Conservation (phyloP, 2,329 filamentous ascomycete species). For the Fusarium subglutinans region DNA sequence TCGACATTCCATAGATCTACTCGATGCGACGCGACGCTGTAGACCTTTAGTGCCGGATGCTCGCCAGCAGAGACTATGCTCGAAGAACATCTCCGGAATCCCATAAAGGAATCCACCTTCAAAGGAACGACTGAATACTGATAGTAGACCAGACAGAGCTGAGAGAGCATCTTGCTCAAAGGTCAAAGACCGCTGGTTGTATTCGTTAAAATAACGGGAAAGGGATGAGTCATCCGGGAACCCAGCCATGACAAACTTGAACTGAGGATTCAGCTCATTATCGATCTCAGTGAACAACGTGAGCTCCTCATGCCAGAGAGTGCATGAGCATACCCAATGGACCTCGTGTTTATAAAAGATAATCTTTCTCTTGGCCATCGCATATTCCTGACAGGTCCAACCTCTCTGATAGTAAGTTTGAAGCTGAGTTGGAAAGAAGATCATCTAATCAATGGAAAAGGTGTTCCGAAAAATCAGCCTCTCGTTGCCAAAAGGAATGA, state of each 20-base stretch:
- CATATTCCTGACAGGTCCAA: constrained; percentile 18
- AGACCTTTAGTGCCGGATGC: accelerated
- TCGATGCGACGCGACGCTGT: accelerated
- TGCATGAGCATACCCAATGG: constrained; percentile 17
- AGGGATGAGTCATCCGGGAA: neutral
- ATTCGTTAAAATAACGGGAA: neutral
- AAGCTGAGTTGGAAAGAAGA: neutral
- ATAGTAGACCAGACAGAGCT: neutral
- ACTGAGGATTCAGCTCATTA: neutral
- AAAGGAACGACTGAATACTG: neutral
- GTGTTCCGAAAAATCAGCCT: neutral
- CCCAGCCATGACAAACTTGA: neutral
- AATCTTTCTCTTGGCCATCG: neutral
- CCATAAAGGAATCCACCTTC: constrained; percentile 10
- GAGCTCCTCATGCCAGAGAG: constrained; percentile 5
- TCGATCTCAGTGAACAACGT: accelerated
- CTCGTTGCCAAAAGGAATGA: constrained; percentile 6
- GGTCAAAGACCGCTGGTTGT: neutral
- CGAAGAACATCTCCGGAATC: constrained; percentile 13
- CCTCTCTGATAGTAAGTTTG: constrained; percentile 8
- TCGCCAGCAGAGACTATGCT: neutral
- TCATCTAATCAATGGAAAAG: accelerated
- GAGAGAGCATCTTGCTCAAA: constrained; percentile 12
- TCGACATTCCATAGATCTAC: accelerated
- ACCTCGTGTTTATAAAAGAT: neutral